phyloP scores from a whole-genome alignment of 345 rosid species.

The Luvunga scandens region DNA sequence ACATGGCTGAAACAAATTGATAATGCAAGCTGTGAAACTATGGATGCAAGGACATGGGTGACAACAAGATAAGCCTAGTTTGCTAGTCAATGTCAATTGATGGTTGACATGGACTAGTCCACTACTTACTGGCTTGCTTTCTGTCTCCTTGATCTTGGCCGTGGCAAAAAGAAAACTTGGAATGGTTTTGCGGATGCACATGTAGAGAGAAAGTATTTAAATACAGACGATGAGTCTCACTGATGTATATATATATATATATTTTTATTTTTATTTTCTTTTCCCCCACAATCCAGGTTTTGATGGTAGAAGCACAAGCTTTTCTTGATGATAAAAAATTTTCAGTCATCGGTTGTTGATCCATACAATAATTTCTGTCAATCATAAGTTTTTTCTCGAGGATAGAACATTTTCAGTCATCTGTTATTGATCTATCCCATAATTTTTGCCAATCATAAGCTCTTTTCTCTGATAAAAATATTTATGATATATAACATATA shows the following conservation, averaged over 20 bases:
- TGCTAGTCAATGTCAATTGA: too few relatives aligned
- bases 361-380: not conserved
- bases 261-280: not conserved
- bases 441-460: too few relatives aligned
- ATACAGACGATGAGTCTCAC: not conserved
- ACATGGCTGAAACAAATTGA: constrained; percentile 1
- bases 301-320: not conserved
- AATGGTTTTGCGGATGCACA: not conserved
- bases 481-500: not conserved
- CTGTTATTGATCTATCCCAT: too few relatives aligned
- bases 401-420: too few relatives aligned
- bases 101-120: too few relatives aligned
- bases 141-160: too few relatives aligned
- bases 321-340: not conserved
- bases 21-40: not conserved
- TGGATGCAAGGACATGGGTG: not conserved
- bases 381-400: not conserved
- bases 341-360: not conserved
- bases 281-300: not conserved
- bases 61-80: not conserved
- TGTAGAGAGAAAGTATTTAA: not conserved
- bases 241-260: too few relatives aligned
- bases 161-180: too few relatives aligned
- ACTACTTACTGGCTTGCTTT: too few relatives aligned
- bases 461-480: not conserved